A percentile compares a stretch with the other conserved stretches of the same genome.
These are phyloP conservation scores for Mycena crocata DNA, from an alignment of 768 basidiomycete genomes.

Conservation along the genomic window DNA sequence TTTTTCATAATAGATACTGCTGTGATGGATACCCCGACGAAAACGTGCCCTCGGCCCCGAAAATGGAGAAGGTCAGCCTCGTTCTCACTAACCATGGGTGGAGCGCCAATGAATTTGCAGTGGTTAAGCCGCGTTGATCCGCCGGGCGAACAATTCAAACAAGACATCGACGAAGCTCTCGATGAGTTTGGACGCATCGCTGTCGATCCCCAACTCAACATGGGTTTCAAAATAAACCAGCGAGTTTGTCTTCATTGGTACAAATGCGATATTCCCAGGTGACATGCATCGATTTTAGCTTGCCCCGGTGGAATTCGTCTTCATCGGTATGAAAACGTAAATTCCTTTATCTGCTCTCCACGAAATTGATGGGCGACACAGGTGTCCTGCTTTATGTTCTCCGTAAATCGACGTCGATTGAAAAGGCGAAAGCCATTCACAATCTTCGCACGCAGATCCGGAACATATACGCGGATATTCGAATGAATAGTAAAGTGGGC, in stretches of 20 bases:
- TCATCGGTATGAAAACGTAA: constrained; percentile 65
- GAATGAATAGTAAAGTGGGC: constrained; percentile 68
- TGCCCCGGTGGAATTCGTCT: constrained; percentile 81
- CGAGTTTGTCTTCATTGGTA: constrained; percentile 56
- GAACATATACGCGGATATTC: constrained; percentile 67
- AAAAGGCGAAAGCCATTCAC: constrained; percentile 67
- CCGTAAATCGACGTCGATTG: constrained; percentile 53
- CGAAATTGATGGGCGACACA: constrained; percentile 40
- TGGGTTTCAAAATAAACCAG: constrained; percentile 66
- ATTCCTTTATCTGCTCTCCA: background rate
- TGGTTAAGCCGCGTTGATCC: constrained; percentile 56
- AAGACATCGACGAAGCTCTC: constrained; percentile 64
- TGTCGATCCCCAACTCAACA: constrained; percentile 48
- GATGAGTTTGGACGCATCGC: constrained; percentile 68
- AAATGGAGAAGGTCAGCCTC: constrained; percentile 58
- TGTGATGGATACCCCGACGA: constrained; percentile 67
- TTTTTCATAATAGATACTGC: too few relatives aligned
- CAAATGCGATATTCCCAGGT: background rate
- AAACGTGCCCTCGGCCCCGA: constrained; percentile 62
- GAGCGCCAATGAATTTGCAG: constrained; percentile 23
- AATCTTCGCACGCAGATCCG: constrained; percentile 64
- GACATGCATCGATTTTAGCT: background rate
- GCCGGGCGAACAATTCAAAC: constrained; percentile 63
- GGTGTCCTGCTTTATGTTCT: constrained; percentile 76
- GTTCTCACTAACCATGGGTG: constrained; percentile 38